A percentile compares a stretch with the other conserved stretches of the same genome.
Conservation (phyloP, 1,284 basidiomycete genomes). For the Mixia osmundae region DNA sequence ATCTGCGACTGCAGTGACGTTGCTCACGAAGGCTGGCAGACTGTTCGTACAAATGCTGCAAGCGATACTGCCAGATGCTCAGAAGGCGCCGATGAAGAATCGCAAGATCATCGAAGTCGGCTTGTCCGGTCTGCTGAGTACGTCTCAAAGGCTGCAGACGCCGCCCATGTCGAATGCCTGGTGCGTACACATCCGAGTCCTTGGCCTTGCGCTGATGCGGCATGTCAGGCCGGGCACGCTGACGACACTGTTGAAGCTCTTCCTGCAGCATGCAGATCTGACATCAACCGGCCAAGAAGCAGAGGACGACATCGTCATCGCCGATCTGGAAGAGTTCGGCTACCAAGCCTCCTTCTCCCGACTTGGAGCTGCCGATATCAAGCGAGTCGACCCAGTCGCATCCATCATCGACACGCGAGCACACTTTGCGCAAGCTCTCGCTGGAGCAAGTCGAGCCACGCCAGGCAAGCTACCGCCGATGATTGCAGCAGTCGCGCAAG, state of each 20-base stretch:
- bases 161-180: conserved; percentile 41
- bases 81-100: conserved; percentile 55
- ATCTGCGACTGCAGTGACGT: not conserved
- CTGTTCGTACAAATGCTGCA: conserved; percentile 62
- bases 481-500: no score
- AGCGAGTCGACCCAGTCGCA: conserved; percentile 24
- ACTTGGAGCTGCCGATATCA: conserved; percentile 46
- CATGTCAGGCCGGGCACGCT: conserved; percentile 38
- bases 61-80: conserved; percentile 56
- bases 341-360: conserved; percentile 86
- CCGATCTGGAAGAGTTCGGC: conserved; percentile 73
- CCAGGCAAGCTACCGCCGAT: conserved; percentile 25
- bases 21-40: conserved; percentile 24
- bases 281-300: conserved; percentile 23
- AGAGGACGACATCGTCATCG: conserved; percentile 40
- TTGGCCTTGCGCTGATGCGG: not conserved
- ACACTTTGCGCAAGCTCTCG: conserved; percentile 22
- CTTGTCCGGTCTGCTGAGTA: conserved; percentile 49
- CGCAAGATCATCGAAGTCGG: conserved; percentile 70
- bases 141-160: conserved; percentile 41
- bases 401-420: conserved; percentile 24
- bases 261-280: conserved; percentile 47
- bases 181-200: conserved; percentile 26
- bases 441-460: conserved; percentile 16
- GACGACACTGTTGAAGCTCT: conserved; percentile 48